Evolutionary conservation across 2,329 filamentous ascomycete species (phyloP), one percentile per base, ranked within the genome.

Genomic region (Clarireedia monteithiana): DNA sequence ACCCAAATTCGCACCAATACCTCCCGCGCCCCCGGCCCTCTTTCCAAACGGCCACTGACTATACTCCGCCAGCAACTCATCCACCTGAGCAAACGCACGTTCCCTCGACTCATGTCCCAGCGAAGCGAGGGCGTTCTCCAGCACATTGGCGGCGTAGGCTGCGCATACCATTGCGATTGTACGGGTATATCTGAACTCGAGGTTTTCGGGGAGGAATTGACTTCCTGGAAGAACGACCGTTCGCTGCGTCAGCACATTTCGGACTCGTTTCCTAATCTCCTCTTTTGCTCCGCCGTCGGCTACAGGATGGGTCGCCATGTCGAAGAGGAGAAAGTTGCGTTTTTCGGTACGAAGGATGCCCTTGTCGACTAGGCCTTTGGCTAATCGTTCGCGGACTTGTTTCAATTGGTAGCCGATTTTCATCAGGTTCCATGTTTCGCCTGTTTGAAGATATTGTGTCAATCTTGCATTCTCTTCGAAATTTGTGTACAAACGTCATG

Each of bases 321-420:
- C 94, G 78, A 99, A 99, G 62, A 99, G 88, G 62, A 99, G 82
- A 77, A 99, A 99, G 78, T 99, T 99, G 74, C 91, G 90, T 79
- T 99, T 99, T 74, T 99, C 94, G 59, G 94, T 99, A 66, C 94
- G 89, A 57, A 99, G 83, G 70, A 99, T 96, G 68, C 94, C 94
- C 77, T 99, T 99, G 77, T 99, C 94, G 62, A 99, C 94, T 47
- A 99, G 83, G 36, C 94, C 94, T 75, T 99, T 99, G 68, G 91
- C 92, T 56, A 99, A 82, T 57, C 94, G 89, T 77, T 99, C 94
- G 70, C 94, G 91, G 58, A 99, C 94, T 80, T 99, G 94, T 77
- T 99, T 99, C 66, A 99, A 82, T 77, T 99, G 94, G 74, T 99
- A 99, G 71, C 94, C 94, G 67, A 99, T 99, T 79, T 99, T 99